Evolutionary conservation across 768 basidiomycete species (phyloP).

Genomic region (Mycena filopes): DNA sequence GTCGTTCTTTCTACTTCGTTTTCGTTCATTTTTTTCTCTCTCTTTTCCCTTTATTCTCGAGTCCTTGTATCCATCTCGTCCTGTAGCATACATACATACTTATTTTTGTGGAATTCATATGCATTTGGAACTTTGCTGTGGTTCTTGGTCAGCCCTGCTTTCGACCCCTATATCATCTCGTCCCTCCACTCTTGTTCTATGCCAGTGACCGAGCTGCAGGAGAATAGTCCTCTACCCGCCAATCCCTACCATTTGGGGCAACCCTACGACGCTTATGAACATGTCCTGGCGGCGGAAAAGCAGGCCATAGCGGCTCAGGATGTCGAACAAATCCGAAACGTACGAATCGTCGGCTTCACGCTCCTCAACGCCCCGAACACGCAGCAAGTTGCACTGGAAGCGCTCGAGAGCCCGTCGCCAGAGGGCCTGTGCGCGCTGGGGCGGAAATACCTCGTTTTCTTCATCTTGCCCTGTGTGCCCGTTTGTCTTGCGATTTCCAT

Average conservation of each 20-base stretch:
- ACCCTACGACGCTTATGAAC: not conserved
- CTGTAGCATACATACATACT: too few species aligned
- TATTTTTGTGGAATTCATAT: too few species aligned
- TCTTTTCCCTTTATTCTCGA: not conserved
- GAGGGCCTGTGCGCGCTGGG: not conserved
- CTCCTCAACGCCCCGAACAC: not conserved
- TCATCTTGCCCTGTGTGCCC: not conserved
- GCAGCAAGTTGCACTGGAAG: not conserved
- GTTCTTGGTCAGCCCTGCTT: too few species aligned
- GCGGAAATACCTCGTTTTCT: constrained; percentile 3
- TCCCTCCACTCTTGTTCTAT: too few species aligned
- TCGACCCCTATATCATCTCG: too few species aligned
- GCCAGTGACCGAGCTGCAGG: too few species aligned
- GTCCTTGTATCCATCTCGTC: too few species aligned
- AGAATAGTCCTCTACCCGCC: not conserved
- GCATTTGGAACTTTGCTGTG: too few species aligned
- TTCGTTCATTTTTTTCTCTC: not conserved
- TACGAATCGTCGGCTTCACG: not conserved
- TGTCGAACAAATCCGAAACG: not conserved
- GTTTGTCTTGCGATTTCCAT: not conserved
- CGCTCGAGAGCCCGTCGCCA: not conserved
- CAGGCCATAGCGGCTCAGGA: not conserved
- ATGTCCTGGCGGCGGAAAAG: not conserved
- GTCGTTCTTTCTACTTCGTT: not conserved
- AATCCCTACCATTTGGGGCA: not conserved